Percentiles rank a stretch among this genome's conserved stretches.
These are phyloP conservation scores for Pseudoscleropodium purum DNA, from an alignment of 225 moss, liverwort and hornwort genomes.

Conservation along the genomic window DNA sequence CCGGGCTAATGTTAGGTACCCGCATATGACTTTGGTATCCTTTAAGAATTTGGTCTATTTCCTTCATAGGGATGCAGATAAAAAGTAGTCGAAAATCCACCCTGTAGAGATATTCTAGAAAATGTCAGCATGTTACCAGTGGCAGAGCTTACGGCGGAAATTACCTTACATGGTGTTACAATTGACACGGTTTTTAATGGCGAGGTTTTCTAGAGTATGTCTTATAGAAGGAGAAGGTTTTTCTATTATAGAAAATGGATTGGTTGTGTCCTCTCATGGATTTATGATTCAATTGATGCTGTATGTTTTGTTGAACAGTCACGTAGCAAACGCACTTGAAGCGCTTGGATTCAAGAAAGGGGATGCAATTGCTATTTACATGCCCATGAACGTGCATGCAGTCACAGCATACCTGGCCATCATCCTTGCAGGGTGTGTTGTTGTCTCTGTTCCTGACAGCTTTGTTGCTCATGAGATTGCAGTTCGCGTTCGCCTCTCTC, in stretches of 20 bases:
- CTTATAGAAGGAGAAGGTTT: background rate
- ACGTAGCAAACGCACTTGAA: background rate
- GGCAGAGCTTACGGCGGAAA: background rate
- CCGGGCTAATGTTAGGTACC: background rate
- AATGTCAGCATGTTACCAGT: background rate
- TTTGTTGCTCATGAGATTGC: background rate
- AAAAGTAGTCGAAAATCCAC: background rate
- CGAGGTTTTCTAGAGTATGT: background rate
- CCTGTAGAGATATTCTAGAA: background rate
- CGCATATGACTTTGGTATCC: background rate
- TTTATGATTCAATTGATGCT: background rate
- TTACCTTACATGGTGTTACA: background rate
- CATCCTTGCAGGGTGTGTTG: background rate
- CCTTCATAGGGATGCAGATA: background rate
- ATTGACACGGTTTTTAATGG: background rate
- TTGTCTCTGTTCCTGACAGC: background rate
- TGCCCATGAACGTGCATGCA: background rate
- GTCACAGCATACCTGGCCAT: background rate
- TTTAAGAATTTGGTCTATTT: background rate
- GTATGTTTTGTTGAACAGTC: background rate
- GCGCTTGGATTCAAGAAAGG: background rate
- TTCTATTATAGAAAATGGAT: background rate
- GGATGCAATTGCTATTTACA: background rate
- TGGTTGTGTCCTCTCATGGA: background rate
- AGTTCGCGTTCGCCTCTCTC: background rate